Percentiles rank a stretch among this genome's conserved stretches.
These are phyloP conservation scores for Hypocreales sp. DNA, from an alignment of 2,329 filamentous ascomycete species.

Conservation along the genomic window DNA sequence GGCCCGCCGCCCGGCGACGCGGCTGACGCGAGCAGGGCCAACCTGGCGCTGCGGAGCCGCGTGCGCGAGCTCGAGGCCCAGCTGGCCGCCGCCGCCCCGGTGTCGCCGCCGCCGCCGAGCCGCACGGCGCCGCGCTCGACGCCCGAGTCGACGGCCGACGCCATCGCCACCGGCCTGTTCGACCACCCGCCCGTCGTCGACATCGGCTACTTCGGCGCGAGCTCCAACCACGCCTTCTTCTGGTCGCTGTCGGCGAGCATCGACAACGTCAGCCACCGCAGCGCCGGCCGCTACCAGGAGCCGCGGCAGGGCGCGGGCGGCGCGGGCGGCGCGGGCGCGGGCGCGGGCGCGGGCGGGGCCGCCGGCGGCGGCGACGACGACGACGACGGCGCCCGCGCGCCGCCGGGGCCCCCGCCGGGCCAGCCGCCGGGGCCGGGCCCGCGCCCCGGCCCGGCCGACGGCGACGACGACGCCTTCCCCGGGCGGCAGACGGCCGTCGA, in stretches of 20 bases:
- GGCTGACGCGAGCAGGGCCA: slow-evolving; percentile 2
- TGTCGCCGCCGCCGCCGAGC: not conserved
- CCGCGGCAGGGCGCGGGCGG: slow-evolving; percentile 1
- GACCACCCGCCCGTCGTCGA: slow-evolving; percentile 10
- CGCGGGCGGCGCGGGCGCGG: not conserved
- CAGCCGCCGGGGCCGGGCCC: too few species aligned
- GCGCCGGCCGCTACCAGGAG: slow-evolving; percentile 4
- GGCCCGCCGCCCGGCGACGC: too few species aligned
- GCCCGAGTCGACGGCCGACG: slow-evolving; percentile 11
- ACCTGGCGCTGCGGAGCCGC: slow-evolving; percentile 6
- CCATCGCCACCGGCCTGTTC: slow-evolving; percentile 12
- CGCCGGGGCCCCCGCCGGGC: not conserved
- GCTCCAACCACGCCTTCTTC: slow-evolving; percentile 15
- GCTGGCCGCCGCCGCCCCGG: slow-evolving; percentile 2
- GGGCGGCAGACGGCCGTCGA: slow-evolving; percentile 5
- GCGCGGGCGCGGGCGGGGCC: not conserved
- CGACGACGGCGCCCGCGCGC: not conserved
- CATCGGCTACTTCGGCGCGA: slow-evolving; percentile 13
- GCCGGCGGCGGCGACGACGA: not conserved
- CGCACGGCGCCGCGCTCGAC: not conserved
- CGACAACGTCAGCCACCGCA: slow-evolving; percentile 8
- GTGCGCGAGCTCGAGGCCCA: slow-evolving; percentile 9
- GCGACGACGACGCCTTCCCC: slow-evolving; percentile 5
- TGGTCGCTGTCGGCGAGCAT: slow-evolving; percentile 11
- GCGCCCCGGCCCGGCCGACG: too few species aligned